These are phyloP conservation scores for Monosporascus cannonballus DNA, from an alignment of 2,329 filamentous ascomycete species.

Conservation along the genomic window DNA sequence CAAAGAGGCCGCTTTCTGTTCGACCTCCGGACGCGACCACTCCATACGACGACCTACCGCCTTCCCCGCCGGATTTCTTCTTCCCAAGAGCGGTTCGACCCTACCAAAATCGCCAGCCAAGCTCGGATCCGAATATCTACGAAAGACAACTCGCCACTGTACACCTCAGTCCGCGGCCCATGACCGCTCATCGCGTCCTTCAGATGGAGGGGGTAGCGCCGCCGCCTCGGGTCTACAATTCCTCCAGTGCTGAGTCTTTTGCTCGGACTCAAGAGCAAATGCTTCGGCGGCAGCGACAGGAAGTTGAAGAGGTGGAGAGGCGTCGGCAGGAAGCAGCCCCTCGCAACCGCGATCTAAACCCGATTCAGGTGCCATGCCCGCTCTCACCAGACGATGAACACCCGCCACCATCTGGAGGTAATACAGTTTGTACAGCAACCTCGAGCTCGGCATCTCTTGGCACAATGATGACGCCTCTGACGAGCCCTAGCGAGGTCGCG, in stretches of 20 bases:
- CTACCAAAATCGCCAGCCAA: slow-evolving; percentile 38
- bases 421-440: slow-evolving; percentile 41
- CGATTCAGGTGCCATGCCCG: slow-evolving; percentile 33
- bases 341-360: slow-evolving; percentile 15
- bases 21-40: slow-evolving; percentile 35
- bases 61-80: slow-evolving; percentile 33
- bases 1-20: slow-evolving; percentile 39
- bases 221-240: slow-evolving; percentile 28
- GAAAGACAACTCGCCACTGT: slow-evolving; percentile 27
- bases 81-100: slow-evolving; percentile 31
- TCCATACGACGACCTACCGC: slow-evolving; percentile 17
- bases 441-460: slow-evolving; percentile 48
- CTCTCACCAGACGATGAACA: slow-evolving; percentile 38
- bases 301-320: slow-evolving; percentile 26
- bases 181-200: slow-evolving; percentile 40
- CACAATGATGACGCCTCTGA: slow-evolving; percentile 43
- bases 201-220: slow-evolving; percentile 32
- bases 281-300: slow-evolving; percentile 26
- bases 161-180: slow-evolving; percentile 39
- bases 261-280: slow-evolving; percentile 28
- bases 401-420: slow-evolving; percentile 30
- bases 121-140: slow-evolving; percentile 39
- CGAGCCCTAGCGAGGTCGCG: slow-evolving; percentile 47
- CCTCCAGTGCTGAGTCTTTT: slow-evolving; percentile 34
- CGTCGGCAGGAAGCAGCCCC: slow-evolving; percentile 21